Conservation (phyloP, 2,329 filamentous ascomycete species). For the Fusarium hainanense region DNA sequence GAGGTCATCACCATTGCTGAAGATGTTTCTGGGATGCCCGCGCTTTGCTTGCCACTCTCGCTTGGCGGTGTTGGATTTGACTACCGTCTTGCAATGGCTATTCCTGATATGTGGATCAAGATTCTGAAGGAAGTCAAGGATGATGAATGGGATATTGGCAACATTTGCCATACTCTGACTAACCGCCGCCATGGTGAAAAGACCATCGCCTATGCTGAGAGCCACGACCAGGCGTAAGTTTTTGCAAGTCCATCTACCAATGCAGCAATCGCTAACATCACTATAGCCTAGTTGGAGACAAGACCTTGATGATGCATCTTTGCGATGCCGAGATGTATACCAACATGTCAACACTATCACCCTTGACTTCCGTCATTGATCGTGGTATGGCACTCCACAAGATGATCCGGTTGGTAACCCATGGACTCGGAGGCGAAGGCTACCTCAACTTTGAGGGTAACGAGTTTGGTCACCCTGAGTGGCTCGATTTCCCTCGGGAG, state of each 20-base stretch:
- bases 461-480: slow-evolving; percentile 98
- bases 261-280: slow-evolving; percentile 39
- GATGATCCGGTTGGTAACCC: slow-evolving; percentile 94
- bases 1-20: slow-evolving; percentile 92
- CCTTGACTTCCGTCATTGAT: slow-evolving; percentile 89
- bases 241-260: slow-evolving; percentile 8
- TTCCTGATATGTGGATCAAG: slow-evolving; percentile 99
- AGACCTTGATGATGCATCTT: slow-evolving; percentile 97
- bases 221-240: slow-evolving; percentile 94
- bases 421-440: slow-evolving; percentile 91
- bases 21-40: slow-evolving; percentile 98
- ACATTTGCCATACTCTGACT: slow-evolving; percentile 86
- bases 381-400: slow-evolving; percentile 95
- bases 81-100: slow-evolving; percentile 96
- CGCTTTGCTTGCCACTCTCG: slow-evolving; percentile 86
- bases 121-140: slow-evolving; percentile 94
- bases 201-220: slow-evolving; percentile 97
- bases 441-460: slow-evolving; percentile 99
- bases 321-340: slow-evolving; percentile 98
- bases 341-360: slow-evolving; percentile 88
- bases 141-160: slow-evolving; percentile 89
- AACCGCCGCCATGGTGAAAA: slow-evolving; percentile 97
- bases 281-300: slow-evolving; percentile 89
- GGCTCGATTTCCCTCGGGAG: slow-evolving; percentile 96
- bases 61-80: slow-evolving; percentile 96